Evolutionary conservation across 2,329 filamentous ascomycete genomes (phyloP), one percentile per base, ranked within the genome.

Genomic region (Phialophora macrospora): DNA sequence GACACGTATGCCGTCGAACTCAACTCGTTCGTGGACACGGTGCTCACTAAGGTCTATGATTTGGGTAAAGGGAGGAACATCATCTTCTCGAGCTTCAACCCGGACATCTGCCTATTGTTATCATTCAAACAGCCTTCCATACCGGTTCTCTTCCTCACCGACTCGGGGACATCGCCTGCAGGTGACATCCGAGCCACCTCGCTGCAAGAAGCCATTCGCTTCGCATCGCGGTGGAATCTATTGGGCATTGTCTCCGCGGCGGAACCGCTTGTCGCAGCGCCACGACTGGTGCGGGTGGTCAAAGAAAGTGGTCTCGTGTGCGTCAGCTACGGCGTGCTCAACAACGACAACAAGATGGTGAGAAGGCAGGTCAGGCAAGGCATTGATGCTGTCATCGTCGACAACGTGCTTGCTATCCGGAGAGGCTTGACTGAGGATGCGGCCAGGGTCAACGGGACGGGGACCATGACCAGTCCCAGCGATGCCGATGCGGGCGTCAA

Each of bases 101-200:
- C 95, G 0, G 95, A 99, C 74, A 93, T 99, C 54, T 99, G 95
- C 76, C 85, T 99, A 14, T 87, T 97, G 70, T 82, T 98, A 48
- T 95, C 90, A 62, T 97, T 97, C 84, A 99, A 99, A 81, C 95
- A 99, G 80, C 94, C 94, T 1, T 96, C 91, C 52, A 97, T 97
- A 63, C 96, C 95, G 0, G 93, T 99, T 66, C 82, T 99, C 68
- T 99, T 99, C 80, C 84, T 99, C 48, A 96, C 90, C 0, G 95
- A 99, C 73, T 92, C 93, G 0, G 95, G 94, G 0, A 88, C 87
- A n/a, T 85, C 81, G 20, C 83, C 87, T 0, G 93, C 96, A 2
- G 92, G 92, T 30, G 95, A 99, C 75, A 90, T 98, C 64, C 85
- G 95, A 17, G 94, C 95, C 0, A 93, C 88, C 68, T 96, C 92